These are phyloP conservation scores for Lactarius psammicola DNA, from an alignment of 768 basidiomycete species.

Conservation along the genomic window DNA sequence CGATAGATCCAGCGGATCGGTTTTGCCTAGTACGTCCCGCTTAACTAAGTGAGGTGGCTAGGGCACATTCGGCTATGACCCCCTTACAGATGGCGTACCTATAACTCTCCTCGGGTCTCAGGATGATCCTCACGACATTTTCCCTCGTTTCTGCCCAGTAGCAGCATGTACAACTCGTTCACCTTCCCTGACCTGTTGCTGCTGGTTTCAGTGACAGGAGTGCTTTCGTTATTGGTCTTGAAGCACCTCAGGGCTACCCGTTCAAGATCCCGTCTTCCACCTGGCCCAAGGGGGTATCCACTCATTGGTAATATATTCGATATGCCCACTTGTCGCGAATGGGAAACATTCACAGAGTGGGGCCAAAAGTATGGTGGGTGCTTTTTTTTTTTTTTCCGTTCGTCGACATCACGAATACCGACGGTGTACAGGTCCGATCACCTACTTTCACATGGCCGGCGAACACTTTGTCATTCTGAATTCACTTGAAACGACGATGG, in stretches of 20 bases:
- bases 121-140: background rate
- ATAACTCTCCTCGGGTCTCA: background rate
- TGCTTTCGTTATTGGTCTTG: background rate
- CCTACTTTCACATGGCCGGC: background rate
- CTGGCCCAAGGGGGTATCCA: slow-evolving; percentile 28
- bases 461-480: slow-evolving; percentile 5
- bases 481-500: slow-evolving; percentile 15
- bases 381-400: background rate
- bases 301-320: slow-evolving; percentile 31
- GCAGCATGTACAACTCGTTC: background rate
- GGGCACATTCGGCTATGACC: no score
- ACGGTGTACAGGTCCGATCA: slow-evolving; percentile 1
- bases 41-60: no score
- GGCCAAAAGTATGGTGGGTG: slow-evolving; percentile 30
- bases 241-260: background rate
- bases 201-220: background rate
- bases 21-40: no score
- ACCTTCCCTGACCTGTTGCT: background rate
- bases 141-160: background rate
- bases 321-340: slow-evolving; percentile 27
- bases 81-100: background rate
- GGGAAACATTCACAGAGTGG: slow-evolving; percentile 32
- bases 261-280: slow-evolving; percentile 22
- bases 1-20: no score
- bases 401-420: background rate